Percentiles rank a stretch among this genome's conserved stretches.
Evolutionary conservation across 306 rosid genomes (phyloP).

Genomic region (Lathyrus sativus): DNA sequence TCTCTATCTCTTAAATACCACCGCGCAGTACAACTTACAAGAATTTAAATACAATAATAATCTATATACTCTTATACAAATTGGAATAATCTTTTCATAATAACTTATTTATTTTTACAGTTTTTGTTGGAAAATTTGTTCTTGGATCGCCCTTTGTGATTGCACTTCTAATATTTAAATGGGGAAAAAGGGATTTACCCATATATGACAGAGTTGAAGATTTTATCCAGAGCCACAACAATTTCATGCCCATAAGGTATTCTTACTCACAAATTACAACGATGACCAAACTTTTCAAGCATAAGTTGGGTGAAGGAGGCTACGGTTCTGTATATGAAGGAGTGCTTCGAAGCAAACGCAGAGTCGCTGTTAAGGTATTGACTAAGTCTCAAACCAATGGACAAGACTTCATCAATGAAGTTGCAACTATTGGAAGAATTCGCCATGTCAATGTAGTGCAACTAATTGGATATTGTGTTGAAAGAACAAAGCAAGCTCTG

Average conservation of each 20-base stretch:
- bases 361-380: slow-evolving; percentile 33
- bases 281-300: slow-evolving; percentile 23
- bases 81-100: neutral
- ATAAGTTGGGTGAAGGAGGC: slow-evolving; percentile 34
- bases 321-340: slow-evolving; percentile 24
- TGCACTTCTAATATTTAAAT: slow-evolving; percentile 9
- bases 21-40: no score
- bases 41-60: no score
- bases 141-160: slow-evolving; percentile 13
- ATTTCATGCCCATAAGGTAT: slow-evolving; percentile 21
- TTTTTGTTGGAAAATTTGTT: neutral
- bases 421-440: slow-evolving; percentile 30
- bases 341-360: slow-evolving; percentile 21
- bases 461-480: slow-evolving; percentile 32
- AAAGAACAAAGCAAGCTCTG: slow-evolving; percentile 31
- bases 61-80: no score
- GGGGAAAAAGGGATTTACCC: slow-evolving; percentile 15
- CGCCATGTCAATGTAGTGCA: slow-evolving; percentile 32
- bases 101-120: neutral
- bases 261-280: slow-evolving; percentile 26
- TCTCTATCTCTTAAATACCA: no score
- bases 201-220: slow-evolving; percentile 7
- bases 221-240: neutral
- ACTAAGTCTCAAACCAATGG: slow-evolving; percentile 26
- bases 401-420: slow-evolving; percentile 35